These are phyloP conservation scores for Leccinum fibrillosum DNA, from an alignment of 768 basidiomycete species.

Conservation along the genomic window DNA sequence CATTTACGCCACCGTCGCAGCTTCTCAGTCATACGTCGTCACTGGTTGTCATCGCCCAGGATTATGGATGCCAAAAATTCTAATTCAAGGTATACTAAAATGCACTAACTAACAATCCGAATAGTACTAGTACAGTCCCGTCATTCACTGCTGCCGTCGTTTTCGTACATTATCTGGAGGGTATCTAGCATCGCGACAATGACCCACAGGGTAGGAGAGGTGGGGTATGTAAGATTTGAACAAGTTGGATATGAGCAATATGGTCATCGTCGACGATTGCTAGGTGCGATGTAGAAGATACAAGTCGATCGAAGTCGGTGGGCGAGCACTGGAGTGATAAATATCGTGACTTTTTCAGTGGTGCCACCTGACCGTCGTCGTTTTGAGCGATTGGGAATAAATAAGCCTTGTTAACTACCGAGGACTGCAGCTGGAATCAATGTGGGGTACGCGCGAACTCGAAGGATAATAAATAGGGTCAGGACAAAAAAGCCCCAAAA, in stretches of 20 bases:
- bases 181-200: slow-evolving; percentile 35
- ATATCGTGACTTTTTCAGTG: slow-evolving; percentile 21
- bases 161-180: slow-evolving; percentile 28
- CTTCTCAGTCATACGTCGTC: background rate
- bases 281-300: slow-evolving; percentile 28
- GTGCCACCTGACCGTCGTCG: slow-evolving; percentile 23
- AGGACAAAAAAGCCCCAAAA: slow-evolving; percentile 12
- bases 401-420: slow-evolving; percentile 25
- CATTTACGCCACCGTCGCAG: slow-evolving; percentile 14
- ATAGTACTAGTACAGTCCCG: slow-evolving; percentile 33
- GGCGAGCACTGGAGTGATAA: slow-evolving; percentile 19
- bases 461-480: slow-evolving; percentile 29
- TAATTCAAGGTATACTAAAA: slow-evolving; percentile 36
- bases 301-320: slow-evolving; percentile 19
- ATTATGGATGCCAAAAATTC: slow-evolving; percentile 27
- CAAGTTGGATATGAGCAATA: slow-evolving; percentile 29
- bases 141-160: slow-evolving; percentile 25
- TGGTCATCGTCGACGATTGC: slow-evolving; percentile 26
- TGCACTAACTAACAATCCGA: slow-evolving; percentile 29
- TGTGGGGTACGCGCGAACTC: slow-evolving; percentile 17
- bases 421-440: slow-evolving; percentile 8
- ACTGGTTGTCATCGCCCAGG: background rate
- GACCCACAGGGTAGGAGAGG: slow-evolving; percentile 13
- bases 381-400: slow-evolving; percentile 31
- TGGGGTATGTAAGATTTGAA: slow-evolving; percentile 15